These are phyloP conservation scores for Diplogelasinospora grovesii DNA, from an alignment of 495 filamentous ascomycete genomes.

Conservation along the genomic window DNA sequence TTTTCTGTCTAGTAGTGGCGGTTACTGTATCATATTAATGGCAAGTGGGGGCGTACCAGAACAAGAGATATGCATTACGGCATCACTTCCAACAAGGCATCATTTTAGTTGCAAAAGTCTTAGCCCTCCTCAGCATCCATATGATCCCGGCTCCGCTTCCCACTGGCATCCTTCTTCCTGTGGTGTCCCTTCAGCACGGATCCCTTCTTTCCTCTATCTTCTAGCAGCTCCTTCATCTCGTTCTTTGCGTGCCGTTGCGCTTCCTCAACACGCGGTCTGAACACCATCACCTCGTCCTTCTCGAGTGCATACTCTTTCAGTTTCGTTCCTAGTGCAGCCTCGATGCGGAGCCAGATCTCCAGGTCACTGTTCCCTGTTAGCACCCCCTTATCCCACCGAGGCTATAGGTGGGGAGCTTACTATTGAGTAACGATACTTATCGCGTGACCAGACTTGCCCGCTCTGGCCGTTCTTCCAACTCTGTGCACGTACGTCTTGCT, in stretches of 20 bases:
- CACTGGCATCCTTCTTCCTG: constrained; percentile 46
- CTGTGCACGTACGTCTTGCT: constrained; percentile 93
- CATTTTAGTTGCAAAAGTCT: no score
- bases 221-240: constrained; percentile 78
- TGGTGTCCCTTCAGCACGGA: constrained; percentile 49
- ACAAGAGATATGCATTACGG: no score
- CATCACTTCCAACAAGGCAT: no score
- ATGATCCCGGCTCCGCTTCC: constrained; percentile 41
- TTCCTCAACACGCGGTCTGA: constrained; percentile 71
- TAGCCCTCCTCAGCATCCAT: constrained; percentile 82
- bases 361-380: constrained; percentile 48
- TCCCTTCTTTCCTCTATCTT: constrained; percentile 64
- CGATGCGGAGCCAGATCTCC: constrained; percentile 79
- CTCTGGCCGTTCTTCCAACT: constrained; percentile 87
- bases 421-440: constrained; percentile 84
- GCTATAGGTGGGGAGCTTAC: constrained; percentile 8
- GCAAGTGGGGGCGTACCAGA: no score
- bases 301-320: constrained; percentile 54
- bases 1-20: no score
- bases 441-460: constrained; percentile 78
- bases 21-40: no score
- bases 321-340: constrained; percentile 71
- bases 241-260: constrained; percentile 75
- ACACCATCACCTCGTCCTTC: constrained; percentile 84
- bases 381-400: background rate